A percentile compares a stretch with the other conserved stretches of the same genome.
These are phyloP conservation scores for Ganoderma boninense DNA, from an alignment of 1,284 basidiomycete species.

Conservation along the genomic window DNA sequence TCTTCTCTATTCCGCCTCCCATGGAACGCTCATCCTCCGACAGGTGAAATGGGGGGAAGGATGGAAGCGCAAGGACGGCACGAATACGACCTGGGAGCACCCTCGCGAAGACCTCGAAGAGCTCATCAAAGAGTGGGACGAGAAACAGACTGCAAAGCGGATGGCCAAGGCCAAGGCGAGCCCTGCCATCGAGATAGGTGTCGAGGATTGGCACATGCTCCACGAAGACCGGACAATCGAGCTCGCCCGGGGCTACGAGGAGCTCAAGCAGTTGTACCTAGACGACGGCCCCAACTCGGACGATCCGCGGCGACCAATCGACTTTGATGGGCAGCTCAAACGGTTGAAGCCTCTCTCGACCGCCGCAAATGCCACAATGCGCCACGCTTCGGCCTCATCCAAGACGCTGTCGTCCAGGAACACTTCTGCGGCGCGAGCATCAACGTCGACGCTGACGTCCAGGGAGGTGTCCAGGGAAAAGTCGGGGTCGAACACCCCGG, in stretches of 20 bases:
- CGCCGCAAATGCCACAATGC: neutral
- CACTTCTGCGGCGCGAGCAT: neutral
- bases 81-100: conserved; percentile 52
- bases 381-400: neutral
- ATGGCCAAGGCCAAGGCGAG: conserved; percentile 33
- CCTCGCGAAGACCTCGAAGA: conserved; percentile 28
- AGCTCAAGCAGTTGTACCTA: conserved; percentile 18
- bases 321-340: conserved; percentile 17
- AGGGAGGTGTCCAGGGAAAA: conserved; percentile 4
- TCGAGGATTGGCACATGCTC: conserved; percentile 23
- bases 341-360: neutral
- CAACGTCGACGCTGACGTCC: neutral
- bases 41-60: conserved; percentile 49
- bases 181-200: conserved; percentile 37
- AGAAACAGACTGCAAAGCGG: conserved; percentile 22
- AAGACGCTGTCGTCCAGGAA: conserved; percentile 4
- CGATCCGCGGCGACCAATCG: conserved; percentile 9
- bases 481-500: conserved; percentile 5
- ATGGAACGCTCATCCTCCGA: neutral
- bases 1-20: neutral
- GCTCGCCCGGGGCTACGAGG: conserved; percentile 48
- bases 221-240: conserved; percentile 35
- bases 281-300: neutral
- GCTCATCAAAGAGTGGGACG: conserved; percentile 42
- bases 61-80: conserved; percentile 48